A percentile compares a stretch with the other conserved stretches of the same genome.
Evolutionary conservation across 352 stramenopile genomes (phyloP).

Genomic region (Phytophthora cryptogea): DNA sequence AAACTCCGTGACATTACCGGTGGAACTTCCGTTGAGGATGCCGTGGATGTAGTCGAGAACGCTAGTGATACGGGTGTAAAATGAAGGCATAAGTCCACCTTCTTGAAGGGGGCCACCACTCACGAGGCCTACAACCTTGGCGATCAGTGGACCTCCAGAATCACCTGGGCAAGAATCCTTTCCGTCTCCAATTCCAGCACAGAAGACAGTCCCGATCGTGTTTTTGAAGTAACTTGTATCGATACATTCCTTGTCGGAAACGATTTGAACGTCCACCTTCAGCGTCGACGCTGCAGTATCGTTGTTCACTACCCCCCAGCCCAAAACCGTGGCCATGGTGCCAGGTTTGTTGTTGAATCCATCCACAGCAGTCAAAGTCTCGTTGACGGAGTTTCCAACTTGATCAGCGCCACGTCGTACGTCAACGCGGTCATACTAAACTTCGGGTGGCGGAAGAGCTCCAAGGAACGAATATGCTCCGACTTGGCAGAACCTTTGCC

Average conservation of each 20-base stretch:
- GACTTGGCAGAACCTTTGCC: neutral
- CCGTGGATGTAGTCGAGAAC: conserved; percentile 1
- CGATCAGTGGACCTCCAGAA: neutral
- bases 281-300: neutral
- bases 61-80: neutral
- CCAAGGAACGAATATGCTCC: neutral
- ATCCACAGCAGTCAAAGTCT: neutral
- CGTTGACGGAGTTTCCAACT: neutral
- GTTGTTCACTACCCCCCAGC: neutral
- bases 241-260: neutral
- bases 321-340: neutral
- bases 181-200: neutral
- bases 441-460: neutral
- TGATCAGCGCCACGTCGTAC: neutral
- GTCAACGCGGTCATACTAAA: neutral
- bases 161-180: conserved; percentile 1
- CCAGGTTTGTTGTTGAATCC: neutral
- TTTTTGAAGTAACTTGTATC: too few species aligned
- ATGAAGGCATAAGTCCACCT: neutral
- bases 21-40: neutral
- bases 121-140: neutral
- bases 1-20: neutral
- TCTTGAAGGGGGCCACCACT: neutral
- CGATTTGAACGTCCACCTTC: neutral
- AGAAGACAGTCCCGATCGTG: neutral